Evolutionary conservation across 805 yeast species (phyloP).

Genomic region (Myxozyma neglecta): DNA sequence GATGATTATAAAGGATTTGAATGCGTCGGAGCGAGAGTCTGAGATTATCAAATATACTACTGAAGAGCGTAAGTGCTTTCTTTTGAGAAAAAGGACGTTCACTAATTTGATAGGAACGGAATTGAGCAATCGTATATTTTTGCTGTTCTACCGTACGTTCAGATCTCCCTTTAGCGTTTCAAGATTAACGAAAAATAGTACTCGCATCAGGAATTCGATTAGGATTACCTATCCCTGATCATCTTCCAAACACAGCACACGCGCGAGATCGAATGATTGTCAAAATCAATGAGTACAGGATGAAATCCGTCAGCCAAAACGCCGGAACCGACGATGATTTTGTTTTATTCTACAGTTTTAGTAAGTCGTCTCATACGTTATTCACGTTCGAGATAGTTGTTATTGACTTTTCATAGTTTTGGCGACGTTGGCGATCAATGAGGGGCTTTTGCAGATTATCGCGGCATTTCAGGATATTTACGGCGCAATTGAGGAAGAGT

Average conservation of each 20-base stretch:
- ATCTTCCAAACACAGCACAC: constrained; percentile 74
- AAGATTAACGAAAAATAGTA: constrained; percentile 42
- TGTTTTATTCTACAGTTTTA: constrained; percentile 71
- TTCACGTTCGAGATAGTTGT: background rate
- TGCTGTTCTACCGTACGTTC: constrained; percentile 58
- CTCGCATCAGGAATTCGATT: constrained; percentile 71
- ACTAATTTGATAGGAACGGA: constrained; percentile 41
- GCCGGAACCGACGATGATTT: constrained; percentile 65
- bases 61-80: constrained; percentile 24
- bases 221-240: constrained; percentile 74
- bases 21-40: constrained; percentile 53
- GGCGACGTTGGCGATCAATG: constrained; percentile 66
- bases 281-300: constrained; percentile 62
- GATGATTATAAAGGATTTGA: constrained; percentile 63
- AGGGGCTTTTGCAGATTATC: constrained; percentile 62
- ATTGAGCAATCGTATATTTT: constrained; percentile 67
- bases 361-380: constrained; percentile 6
- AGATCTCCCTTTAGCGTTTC: constrained; percentile 28
- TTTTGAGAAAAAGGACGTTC: background rate
- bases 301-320: constrained; percentile 38
- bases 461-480: constrained; percentile 56
- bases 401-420: constrained; percentile 41
- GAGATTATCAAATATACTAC: constrained; percentile 56
- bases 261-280: constrained; percentile 69
- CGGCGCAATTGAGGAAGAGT: constrained; percentile 66